phyloP scores from a whole-genome alignment of 768 basidiomycete genomes.

The Mrakia hoshinonis region DNA sequence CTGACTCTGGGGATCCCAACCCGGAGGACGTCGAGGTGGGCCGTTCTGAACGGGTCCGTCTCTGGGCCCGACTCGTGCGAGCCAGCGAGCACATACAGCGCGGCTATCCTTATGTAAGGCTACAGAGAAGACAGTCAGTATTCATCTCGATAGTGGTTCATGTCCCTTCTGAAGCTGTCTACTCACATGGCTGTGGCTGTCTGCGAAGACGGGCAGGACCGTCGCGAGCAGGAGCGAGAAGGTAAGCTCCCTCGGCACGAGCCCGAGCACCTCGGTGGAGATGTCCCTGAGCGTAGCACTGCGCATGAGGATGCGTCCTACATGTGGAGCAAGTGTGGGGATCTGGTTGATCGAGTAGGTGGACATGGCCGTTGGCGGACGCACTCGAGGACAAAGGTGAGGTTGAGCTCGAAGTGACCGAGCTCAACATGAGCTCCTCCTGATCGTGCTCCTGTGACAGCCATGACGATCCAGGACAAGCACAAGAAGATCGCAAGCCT shows the following conservation, averaged over 20 bases:
- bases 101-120: too few species aligned
- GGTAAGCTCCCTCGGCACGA: not conserved
- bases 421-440: not conserved
- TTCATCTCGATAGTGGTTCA: too few species aligned
- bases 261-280: not conserved
- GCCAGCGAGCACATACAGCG: too few species aligned
- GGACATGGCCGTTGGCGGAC: not conserved
- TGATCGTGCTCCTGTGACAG: not conserved
- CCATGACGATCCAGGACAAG: constrained; percentile 7
- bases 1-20: too few species aligned
- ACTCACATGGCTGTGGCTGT: not conserved
- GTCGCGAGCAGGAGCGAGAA: not conserved
- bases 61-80: too few species aligned
- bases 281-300: not conserved
- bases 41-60: too few species aligned
- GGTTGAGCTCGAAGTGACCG: not conserved
- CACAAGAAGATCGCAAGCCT: constrained; percentile 10
- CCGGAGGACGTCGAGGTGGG: too few species aligned
- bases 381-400: not conserved
- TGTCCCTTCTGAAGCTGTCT: too few species aligned
- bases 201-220: not conserved
- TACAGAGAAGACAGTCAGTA: too few species aligned
- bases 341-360: not conserved
- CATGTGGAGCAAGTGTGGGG: not conserved
- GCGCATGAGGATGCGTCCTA: not conserved